Conservation (phyloP, 805 yeast genomes). For the Deakozyma indianensis region DNA sequence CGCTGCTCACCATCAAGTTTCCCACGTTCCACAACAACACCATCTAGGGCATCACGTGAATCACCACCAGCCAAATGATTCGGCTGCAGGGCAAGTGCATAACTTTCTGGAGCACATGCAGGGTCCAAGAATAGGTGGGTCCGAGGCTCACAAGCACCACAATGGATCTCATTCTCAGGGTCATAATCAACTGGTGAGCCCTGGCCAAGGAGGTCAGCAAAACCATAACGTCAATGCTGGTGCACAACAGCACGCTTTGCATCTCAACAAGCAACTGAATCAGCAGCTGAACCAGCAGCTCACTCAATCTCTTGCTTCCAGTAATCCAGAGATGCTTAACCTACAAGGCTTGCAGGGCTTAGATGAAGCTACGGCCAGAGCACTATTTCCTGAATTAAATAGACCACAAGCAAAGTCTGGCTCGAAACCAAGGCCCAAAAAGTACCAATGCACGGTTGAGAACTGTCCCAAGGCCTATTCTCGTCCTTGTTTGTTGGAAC, state of each 20-base stretch:
- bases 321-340: background rate
- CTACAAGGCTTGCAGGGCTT: background rate
- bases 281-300: background rate
- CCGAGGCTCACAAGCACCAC: background rate
- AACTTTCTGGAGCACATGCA: background rate
- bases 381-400: background rate
- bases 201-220: background rate
- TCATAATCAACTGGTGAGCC: background rate
- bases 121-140: background rate
- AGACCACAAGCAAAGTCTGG: background rate
- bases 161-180: background rate
- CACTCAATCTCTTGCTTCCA: background rate
- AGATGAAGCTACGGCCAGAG: background rate
- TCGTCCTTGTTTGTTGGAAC: conserved; percentile 70
- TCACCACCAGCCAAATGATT: background rate
- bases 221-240: background rate
- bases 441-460: conserved; percentile 44
- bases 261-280: background rate
- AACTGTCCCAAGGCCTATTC: conserved; percentile 67
- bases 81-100: background rate
- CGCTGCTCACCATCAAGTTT: background rate
- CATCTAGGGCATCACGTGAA: background rate
- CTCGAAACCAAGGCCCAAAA: conserved; percentile 35
- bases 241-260: background rate
- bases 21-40: background rate